phyloP scores from a whole-genome alignment of 2,329 filamentous ascomycete genomes.

The Davidsoniella eucalypti region DNA sequence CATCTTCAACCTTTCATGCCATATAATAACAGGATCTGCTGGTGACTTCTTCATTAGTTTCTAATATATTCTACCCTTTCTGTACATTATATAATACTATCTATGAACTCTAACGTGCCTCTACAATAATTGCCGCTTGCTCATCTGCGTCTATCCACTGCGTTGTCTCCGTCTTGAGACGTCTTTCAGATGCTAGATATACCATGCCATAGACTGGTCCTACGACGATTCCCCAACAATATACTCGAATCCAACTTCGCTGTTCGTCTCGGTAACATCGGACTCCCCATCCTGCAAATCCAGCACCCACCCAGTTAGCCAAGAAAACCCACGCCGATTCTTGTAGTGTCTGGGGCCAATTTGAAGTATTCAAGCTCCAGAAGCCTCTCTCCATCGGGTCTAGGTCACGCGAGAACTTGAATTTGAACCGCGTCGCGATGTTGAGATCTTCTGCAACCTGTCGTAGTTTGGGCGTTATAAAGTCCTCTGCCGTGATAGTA shows the following conservation, averaged over 20 bases:
- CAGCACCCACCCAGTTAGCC: conserved; percentile 39
- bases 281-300: conserved; percentile 50
- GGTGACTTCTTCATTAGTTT: too few relatives aligned
- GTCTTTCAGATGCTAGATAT: conserved; percentile 52
- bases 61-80: too few relatives aligned
- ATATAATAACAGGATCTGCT: too few relatives aligned
- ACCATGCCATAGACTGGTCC: conserved; percentile 60
- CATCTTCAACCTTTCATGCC: too few relatives aligned
- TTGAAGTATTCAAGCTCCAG: conserved; percentile 48
- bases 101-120: conserved; percentile 14
- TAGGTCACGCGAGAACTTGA: not conserved
- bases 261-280: conserved; percentile 35
- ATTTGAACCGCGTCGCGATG: conserved; percentile 31
- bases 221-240: conserved; percentile 61
- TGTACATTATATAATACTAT: too few relatives aligned
- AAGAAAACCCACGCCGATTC: conserved; percentile 45
- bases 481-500: conserved; percentile 28
- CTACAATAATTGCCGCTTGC: conserved; percentile 29
- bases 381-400: conserved; percentile 54
- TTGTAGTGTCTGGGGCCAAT: conserved; percentile 34
- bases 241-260: conserved; percentile 39
- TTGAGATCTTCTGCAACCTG: conserved; percentile 37
- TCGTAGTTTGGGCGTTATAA: conserved; percentile 39
- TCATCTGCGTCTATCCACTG: conserved; percentile 53
- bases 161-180: conserved; percentile 38